These are phyloP conservation scores for Pseudohalonectria lignicola DNA, from an alignment of 2,329 filamentous ascomycete genomes.

Conservation along the genomic window DNA sequence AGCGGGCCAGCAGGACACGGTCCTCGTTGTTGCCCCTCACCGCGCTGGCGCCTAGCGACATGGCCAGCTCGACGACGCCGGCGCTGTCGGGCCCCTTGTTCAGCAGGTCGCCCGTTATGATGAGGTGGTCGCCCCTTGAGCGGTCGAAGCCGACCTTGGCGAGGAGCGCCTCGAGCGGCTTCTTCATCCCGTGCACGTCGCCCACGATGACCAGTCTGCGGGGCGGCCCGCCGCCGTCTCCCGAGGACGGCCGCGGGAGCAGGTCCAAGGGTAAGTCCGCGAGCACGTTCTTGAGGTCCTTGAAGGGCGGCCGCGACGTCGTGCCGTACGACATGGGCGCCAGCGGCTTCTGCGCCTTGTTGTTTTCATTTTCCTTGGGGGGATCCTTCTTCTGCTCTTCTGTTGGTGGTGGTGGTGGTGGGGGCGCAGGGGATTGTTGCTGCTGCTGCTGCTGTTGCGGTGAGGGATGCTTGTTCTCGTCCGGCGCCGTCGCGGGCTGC, in stretches of 20 bases:
- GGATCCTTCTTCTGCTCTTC: neutral
- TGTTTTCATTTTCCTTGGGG: neutral
- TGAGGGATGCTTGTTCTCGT: no score
- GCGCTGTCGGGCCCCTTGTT: slow-evolving; percentile 77
- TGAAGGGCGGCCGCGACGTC: slow-evolving; percentile 24
- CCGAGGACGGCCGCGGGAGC: slow-evolving; percentile 16
- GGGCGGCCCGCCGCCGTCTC: neutral
- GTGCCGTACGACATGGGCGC: slow-evolving; percentile 28
- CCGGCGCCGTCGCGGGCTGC: slow-evolving; percentile 2
- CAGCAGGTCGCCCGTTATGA: slow-evolving; percentile 70
- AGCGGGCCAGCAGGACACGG: slow-evolving; percentile 58
- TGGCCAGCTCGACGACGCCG: slow-evolving; percentile 67
- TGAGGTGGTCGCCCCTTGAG: slow-evolving; percentile 54
- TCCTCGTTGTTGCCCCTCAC: slow-evolving; percentile 95
- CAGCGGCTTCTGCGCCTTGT: neutral
- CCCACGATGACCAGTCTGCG: slow-evolving; percentile 71
- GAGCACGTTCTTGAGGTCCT: slow-evolving; percentile 14
- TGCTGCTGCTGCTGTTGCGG: neutral
- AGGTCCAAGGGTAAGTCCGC: slow-evolving; percentile 18
- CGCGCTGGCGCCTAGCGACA: slow-evolving; percentile 62
- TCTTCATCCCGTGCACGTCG: slow-evolving; percentile 83
- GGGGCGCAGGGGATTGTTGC: neutral
- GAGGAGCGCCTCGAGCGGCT: slow-evolving; percentile 56
- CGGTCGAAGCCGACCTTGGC: slow-evolving; percentile 51
- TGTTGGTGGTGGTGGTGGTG: neutral